Evolutionary conservation across 805 yeast genomes (phyloP).

Genomic region (Metschnikowia lachancei): DNA sequence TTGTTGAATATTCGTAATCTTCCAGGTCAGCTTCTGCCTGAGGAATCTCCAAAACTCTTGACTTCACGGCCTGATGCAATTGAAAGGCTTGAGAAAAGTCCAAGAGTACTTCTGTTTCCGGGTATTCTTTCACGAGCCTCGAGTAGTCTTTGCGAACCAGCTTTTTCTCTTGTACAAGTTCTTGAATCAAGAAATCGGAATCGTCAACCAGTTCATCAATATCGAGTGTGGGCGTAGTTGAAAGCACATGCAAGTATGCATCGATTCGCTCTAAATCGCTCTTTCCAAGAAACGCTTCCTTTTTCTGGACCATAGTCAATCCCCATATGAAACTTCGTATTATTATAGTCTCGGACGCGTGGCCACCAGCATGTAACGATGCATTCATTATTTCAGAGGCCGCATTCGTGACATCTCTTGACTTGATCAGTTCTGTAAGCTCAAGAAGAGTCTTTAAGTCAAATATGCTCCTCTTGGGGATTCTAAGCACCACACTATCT

Average conservation of each 20-base stretch:
- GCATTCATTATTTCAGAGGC: constrained; percentile 7
- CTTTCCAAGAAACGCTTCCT: background rate
- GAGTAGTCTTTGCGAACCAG: constrained; percentile 4
- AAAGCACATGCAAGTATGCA: constrained; percentile 14
- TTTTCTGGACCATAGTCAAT: constrained; percentile 1
- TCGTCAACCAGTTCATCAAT: constrained; percentile 4
- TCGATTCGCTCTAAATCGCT: background rate
- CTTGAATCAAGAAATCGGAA: constrained; percentile 8
- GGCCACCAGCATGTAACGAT: constrained; percentile 8
- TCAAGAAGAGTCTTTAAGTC: constrained; percentile 12
- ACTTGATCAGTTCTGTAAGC: constrained; percentile 4
- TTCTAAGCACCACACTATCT: constrained; percentile 12
- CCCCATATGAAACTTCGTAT: constrained; percentile 19
- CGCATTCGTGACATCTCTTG: constrained; percentile 3
- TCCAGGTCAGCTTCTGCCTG: constrained; percentile 20
- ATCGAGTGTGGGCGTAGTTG: constrained; percentile 11
- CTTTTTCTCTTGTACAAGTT: constrained; percentile 7
- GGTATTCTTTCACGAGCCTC: constrained; percentile 1
- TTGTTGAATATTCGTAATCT: constrained; percentile 44
- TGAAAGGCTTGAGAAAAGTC: constrained; percentile 26
- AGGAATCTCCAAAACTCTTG: constrained; percentile 68
- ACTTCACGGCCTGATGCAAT: constrained; percentile 47
- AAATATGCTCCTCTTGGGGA: constrained; percentile 11
- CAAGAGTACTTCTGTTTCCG: constrained; percentile 11
- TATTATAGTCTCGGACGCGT: constrained; percentile 16